A percentile compares a stretch with the other conserved stretches of the same genome.
Evolutionary conservation across 208 protist species (phyloP).

Genomic region (Trypanosoma scelopori): DNA sequence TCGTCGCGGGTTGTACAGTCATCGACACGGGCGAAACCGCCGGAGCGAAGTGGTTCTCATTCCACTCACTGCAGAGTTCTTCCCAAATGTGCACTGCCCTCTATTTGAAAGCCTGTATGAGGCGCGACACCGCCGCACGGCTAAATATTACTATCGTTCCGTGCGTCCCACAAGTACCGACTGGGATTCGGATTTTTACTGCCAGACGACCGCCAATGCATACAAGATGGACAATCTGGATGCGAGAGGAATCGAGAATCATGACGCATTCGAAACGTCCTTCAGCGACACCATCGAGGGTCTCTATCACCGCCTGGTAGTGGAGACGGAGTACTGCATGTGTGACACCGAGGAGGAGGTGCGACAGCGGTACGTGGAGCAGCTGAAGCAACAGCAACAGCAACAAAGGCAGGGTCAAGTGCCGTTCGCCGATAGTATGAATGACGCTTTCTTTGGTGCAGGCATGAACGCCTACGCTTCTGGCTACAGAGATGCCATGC

Average conservation of each 20-base stretch:
- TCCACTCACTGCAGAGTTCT: constrained; percentile 63
- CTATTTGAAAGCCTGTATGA: constrained; percentile 61
- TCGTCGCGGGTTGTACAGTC: constrained; percentile 70
- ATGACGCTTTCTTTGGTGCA: not conserved
- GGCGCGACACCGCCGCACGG: constrained; percentile 61
- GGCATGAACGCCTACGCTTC: constrained; percentile 34
- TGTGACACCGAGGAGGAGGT: constrained; percentile 66
- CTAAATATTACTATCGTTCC: constrained; percentile 78
- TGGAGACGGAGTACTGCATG: constrained; percentile 62
- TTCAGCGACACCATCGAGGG: constrained; percentile 62
- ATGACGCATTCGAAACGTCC: constrained; percentile 37
- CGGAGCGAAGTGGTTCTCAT: constrained; percentile 76
- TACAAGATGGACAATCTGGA: constrained; percentile 22
- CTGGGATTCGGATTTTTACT: constrained; percentile 67
- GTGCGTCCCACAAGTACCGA: constrained; percentile 40
- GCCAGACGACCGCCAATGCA: constrained; percentile 40
- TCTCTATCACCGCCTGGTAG: constrained; percentile 62
- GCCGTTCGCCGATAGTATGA: constrained; percentile 2
- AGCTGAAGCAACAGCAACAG: constrained; percentile 31
- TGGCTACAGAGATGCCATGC: constrained; percentile 58
- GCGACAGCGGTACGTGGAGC: constrained; percentile 48
- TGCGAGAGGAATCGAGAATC: not conserved
- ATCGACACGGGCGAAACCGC: constrained; percentile 70
- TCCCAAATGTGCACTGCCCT: constrained; percentile 54
- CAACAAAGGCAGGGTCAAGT: not conserved